phyloP scores from a whole-genome alignment of 1,284 basidiomycete species.

The Heliocybe sulcata region DNA sequence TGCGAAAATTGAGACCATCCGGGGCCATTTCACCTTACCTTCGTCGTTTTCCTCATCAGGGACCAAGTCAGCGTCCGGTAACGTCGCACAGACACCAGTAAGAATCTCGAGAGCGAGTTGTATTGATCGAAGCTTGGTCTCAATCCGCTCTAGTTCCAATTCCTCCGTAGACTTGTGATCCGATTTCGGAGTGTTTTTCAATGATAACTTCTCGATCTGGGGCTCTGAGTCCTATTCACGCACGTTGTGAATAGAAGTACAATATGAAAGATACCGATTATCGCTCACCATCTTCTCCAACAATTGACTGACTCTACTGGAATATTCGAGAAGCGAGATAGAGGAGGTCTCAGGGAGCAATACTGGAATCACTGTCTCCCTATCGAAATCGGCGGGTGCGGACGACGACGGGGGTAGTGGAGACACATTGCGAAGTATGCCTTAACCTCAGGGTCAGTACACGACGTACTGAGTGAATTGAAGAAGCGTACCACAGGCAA shows the following conservation, averaged over 20 bases:
- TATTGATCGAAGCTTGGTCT: slow-evolving; percentile 65
- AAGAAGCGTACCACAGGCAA: slow-evolving; percentile 56
- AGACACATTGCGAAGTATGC: slow-evolving; percentile 69
- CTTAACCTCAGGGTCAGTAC: slow-evolving; percentile 26
- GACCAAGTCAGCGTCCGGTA: slow-evolving; percentile 62
- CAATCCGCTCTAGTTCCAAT: slow-evolving; percentile 66
- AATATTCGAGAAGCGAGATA: slow-evolving; percentile 48
- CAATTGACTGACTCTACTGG: slow-evolving; percentile 46
- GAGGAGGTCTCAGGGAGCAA: slow-evolving; percentile 63
- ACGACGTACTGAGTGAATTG: slow-evolving; percentile 2
- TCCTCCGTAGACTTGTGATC: slow-evolving; percentile 71
- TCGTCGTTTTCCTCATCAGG: slow-evolving; percentile 28
- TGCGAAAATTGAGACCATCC: not conserved
- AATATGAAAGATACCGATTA: not conserved
- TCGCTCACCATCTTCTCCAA: slow-evolving; percentile 43
- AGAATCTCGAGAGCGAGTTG: slow-evolving; percentile 81
- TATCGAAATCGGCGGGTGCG: slow-evolving; percentile 58
- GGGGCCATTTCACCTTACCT: slow-evolving; percentile 4
- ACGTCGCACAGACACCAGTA: slow-evolving; percentile 80
- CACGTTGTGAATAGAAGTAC: slow-evolving; percentile 5
- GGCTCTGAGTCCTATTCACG: slow-evolving; percentile 32
- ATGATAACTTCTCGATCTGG: slow-evolving; percentile 46
- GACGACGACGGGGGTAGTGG: slow-evolving; percentile 63
- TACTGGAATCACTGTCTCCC: slow-evolving; percentile 67
- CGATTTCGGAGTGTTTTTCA: slow-evolving; percentile 55